Evolutionary conservation across 345 rosid species (phyloP), one percentile per base, ranked within the genome.

Genomic region (Luvunga scandens): DNA sequence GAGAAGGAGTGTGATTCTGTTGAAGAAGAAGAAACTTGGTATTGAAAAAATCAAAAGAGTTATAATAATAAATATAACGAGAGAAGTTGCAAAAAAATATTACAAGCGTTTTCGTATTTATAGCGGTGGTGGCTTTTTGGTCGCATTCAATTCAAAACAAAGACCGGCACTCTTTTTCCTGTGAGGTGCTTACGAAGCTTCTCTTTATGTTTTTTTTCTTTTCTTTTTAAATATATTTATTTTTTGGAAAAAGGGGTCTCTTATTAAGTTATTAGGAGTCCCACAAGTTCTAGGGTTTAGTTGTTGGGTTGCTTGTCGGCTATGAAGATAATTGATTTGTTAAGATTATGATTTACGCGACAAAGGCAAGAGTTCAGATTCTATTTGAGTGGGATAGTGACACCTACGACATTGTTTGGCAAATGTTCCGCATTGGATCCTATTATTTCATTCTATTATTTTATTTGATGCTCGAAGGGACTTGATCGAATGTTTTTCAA

Each of bases 141-240:
- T 81, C 79, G 80, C 86, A 80, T 87, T 86, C 84, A 82, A 69
- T 80, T 82, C 87, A 82, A 76, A 75, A 73, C 83, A 71, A 84
- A 78, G 66, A 83, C 77, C 50, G 1, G 50, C 5, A 5, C 18
- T 3, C 18, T 3, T 45, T 45, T 45, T 57, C 79, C 79, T 57
- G 45, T 31, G 62, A 64, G 75, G 61, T 75, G 48, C 57, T 27
- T 45, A 14, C 8, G 77, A 76, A 73, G 50, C 73, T 78, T 71
- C 68, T 60, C 30, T n/a, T 25, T 48, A 13, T 66, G 7, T 69
- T 2, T 13, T 22, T 63, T 38, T 21, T 1, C 27, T 4, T 25
- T 53, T 36, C 27, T 71, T 34, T 1, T 13, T 33, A n/a, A 33
- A 21, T 7, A 6, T 31, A 10, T 45, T 30, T 71, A 45, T 19